Base-by-base conservation (phyloP, 192 early-diverging fungal species). In the Pilobolus umbonatus region DNA sequence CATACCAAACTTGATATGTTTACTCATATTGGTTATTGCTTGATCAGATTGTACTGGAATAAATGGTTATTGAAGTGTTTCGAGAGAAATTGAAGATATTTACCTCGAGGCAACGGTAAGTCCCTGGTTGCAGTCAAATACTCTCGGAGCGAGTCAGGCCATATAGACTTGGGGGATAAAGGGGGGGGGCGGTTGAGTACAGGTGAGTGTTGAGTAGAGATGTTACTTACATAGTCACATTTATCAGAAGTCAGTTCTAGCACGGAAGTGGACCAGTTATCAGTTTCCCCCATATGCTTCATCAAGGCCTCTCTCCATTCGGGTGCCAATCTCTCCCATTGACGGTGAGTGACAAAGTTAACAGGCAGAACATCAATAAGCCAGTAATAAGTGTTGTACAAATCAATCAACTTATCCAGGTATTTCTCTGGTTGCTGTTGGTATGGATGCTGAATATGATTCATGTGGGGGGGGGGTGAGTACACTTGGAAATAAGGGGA, bases 1-100 rank as follows among this genome's bases (percentile, higher is more conserved):
- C 86, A 90, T 88, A 22, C 88, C 88, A 17, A 80, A 67, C 24
- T 69, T 61, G 14, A 86, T 61, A 30, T 84, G 76, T 25, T 77
- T 81, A 34, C 83, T 78, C 7, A 81, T 67, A 8, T 53, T 29
- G 5, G 24, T 14, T 36, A 45, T 34, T 12, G 25, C 29, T 21
- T 58, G 44, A 22, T 46, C 12, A 10, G 31, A 29, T 55, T 35
- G 7, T 22, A 19, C 25, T 19, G 0, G 43, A 32, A 17, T 17
- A 40, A 30, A 9, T 26, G 40, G 12, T 24, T 30, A 14, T 5
- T 26, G 10, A 5, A 43, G 1, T 12, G n/a, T n/a, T 29, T 9
- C 6, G 31, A 61, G 44, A 61, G 62, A 61, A 70, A 14, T 69
- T 54, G 6, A 48, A 53, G 24, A 22, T 56, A 60, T 9, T 58